These are phyloP conservation scores for Bipolaris gigantea DNA, from an alignment of 2,329 filamentous ascomycete species.

Conservation along the genomic window DNA sequence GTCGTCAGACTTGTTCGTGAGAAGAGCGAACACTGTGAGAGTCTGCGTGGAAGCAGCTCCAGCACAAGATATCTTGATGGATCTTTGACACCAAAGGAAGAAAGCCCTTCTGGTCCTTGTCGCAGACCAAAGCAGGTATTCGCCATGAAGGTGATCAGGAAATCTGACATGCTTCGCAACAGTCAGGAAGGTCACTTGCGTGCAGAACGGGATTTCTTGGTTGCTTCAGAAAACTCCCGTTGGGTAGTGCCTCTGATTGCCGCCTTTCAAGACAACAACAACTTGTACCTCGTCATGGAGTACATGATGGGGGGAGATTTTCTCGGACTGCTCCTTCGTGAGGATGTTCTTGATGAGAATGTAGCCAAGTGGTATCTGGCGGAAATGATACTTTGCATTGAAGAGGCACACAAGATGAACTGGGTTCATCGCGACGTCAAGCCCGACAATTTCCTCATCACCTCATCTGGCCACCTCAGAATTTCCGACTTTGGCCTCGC, in stretches of 20 bases:
- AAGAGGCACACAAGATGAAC: slow-evolving; percentile 82
- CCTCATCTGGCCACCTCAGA: slow-evolving; percentile 83
- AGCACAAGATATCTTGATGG: slow-evolving; percentile 16
- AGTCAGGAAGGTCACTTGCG: slow-evolving; percentile 90
- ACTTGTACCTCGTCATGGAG: slow-evolving; percentile 94
- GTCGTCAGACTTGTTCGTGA: slow-evolving; percentile 84
- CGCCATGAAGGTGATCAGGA: slow-evolving; percentile 97
- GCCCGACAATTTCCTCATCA: slow-evolving; percentile 95
- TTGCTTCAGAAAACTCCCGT: slow-evolving; percentile 80
- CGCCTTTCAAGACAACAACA: slow-evolving; percentile 83
- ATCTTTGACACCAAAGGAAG: slow-evolving; percentile 4
- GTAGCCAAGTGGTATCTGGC: slow-evolving; percentile 86
- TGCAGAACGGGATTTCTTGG: slow-evolving; percentile 89
- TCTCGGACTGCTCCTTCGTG: slow-evolving; percentile 79
- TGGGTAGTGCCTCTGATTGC: slow-evolving; percentile 89
- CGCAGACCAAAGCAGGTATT: slow-evolving; percentile 61
- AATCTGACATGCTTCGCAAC: slow-evolving; percentile 87
- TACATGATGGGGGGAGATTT: slow-evolving; percentile 98
- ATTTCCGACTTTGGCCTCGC: slow-evolving; percentile 96
- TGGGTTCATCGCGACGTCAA: slow-evolving; percentile 98
- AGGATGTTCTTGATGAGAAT: slow-evolving; percentile 77
- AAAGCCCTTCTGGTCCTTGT: background rate
- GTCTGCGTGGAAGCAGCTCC: slow-evolving; percentile 15
- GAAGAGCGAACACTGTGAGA: slow-evolving; percentile 42
- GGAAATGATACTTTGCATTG: slow-evolving; percentile 94